Base-by-base conservation (phyloP, 1,284 basidiomycete genomes). In the Cutaneotrichosporon cutaneum region DNA sequence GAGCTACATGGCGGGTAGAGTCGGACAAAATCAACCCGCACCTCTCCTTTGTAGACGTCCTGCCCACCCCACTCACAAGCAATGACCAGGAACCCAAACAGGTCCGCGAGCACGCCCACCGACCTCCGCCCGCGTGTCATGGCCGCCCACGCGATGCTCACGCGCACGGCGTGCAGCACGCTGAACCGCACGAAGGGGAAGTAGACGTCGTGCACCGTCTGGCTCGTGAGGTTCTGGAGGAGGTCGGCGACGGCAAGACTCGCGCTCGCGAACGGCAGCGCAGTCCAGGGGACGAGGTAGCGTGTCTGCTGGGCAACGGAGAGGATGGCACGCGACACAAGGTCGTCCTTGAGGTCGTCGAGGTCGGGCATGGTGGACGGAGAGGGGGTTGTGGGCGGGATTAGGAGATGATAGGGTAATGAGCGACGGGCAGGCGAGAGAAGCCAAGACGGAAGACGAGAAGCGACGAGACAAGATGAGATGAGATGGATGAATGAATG, bases 81-180 rank as follows among this genome's bases (percentile, higher is more conserved):
- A 52, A 75, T 60, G 14, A 65, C 63, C 7, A 79, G 67, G 55
- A 73, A 79, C 3, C 76, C 76, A 50, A 73, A 65, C 18, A 76
- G 55, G 63, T 76, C 76, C 7, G 52, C 33, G 16, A 26, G 27
- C 33, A 39, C 14, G 60, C 22, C 66, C 21, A 22, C 71, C 61
- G 18, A 67, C 53, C 32, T 48, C 36, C 69, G 62, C 4, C 52
- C 64, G 55, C 63, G 64, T 11, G 71, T 76, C 64, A 73, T 51
- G 6, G 44, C 58, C 2, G 72, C 70, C 76, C 75, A 79, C 0
- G 72, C 72, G 1, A 67, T 59, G 8, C 70, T 63, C 16, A 72
- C 70, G 22, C 75, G 65, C 10, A 61, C 61, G 21, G 77, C 75
- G 60, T 79, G 77, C 22, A 79, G 54, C 5, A 60, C 70, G 7